phyloP scores from a whole-genome alignment of 2,329 filamentous ascomycete species.

The Dryadomyces quercivorus region DNA sequence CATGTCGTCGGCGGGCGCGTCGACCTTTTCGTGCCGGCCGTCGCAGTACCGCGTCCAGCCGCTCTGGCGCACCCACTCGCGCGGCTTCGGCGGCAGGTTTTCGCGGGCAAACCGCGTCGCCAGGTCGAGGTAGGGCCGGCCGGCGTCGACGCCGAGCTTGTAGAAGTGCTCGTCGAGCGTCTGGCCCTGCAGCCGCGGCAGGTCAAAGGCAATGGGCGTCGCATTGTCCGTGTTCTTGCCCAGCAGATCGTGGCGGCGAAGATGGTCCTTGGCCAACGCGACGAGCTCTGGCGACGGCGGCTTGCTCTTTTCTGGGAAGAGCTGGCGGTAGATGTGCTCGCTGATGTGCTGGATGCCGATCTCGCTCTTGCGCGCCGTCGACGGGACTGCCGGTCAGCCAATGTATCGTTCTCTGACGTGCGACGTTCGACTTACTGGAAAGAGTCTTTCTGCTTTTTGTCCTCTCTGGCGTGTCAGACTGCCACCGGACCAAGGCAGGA shows the following conservation, averaged over 20 bases:
- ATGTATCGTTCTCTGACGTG: neutral
- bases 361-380: conserved; percentile 68
- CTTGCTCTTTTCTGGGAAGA: conserved; percentile 53
- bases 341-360: conserved; percentile 93
- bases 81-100: conserved; percentile 45
- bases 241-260: conserved; percentile 72
- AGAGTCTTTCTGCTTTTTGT: conserved; percentile 18
- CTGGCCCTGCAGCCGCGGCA: conserved; percentile 66
- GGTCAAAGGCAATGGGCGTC: conserved; percentile 70
- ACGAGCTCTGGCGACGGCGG: conserved; percentile 61
- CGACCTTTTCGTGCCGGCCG: conserved; percentile 57
- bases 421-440: conserved; percentile 23
- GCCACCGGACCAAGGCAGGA: conserved; percentile 26
- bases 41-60: conserved; percentile 95
- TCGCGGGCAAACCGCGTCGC: conserved; percentile 63
- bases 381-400: conserved; percentile 22
- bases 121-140: conserved; percentile 67
- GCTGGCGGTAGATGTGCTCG: conserved; percentile 65
- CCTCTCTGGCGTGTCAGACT: conserved; percentile 24
- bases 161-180: conserved; percentile 91
- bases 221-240: conserved; percentile 78
- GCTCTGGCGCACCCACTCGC: conserved; percentile 64
- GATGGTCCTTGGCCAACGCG: conserved; percentile 67
- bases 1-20: conserved; percentile 67
- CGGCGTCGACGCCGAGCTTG: conserved; percentile 72